phyloP scores from a whole-genome alignment of 768 basidiomycete species.

The Mycena olivaceomarginata region DNA sequence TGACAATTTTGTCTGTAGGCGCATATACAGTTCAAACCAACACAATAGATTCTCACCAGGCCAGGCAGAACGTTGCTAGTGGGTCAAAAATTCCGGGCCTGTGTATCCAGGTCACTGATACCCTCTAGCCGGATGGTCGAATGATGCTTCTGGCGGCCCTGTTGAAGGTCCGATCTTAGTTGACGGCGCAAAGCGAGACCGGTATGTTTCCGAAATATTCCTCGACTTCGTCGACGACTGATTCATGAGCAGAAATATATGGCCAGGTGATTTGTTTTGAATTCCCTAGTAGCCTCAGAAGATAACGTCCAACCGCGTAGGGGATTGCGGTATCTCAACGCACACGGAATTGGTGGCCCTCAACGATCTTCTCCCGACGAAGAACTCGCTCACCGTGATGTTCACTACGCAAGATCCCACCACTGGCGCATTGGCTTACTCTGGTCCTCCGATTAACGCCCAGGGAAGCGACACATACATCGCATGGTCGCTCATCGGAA shows the following conservation, averaged over 20 bases:
- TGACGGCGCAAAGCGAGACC: slow-evolving; percentile 72
- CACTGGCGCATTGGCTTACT: slow-evolving; percentile 68
- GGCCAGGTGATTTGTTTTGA: slow-evolving; percentile 43
- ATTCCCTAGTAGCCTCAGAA: not conserved
- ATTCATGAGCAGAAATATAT: slow-evolving; percentile 49
- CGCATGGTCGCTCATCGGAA: slow-evolving; percentile 68
- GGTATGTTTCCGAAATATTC: slow-evolving; percentile 51
- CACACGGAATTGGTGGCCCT: slow-evolving; percentile 60
- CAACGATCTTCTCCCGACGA: slow-evolving; percentile 60
- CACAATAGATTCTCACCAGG: slow-evolving; percentile 61
- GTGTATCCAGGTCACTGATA: not conserved
- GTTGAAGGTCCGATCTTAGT: slow-evolving; percentile 70
- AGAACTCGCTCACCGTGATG: slow-evolving; percentile 70
- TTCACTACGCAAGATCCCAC: slow-evolving; percentile 65
- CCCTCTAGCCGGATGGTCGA: slow-evolving; percentile 62
- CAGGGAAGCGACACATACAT: slow-evolving; percentile 67
- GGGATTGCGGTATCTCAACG: slow-evolving; percentile 65
- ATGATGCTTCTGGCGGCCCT: slow-evolving; percentile 68
- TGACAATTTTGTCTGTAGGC: slow-evolving; percentile 3
- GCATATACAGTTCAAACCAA: slow-evolving; percentile 74
- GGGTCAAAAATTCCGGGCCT: not conserved
- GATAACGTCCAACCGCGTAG: slow-evolving; percentile 35
- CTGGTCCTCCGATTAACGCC: slow-evolving; percentile 61
- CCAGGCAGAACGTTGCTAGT: slow-evolving; percentile 51
- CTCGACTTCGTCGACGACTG: not conserved